phyloP scores from a whole-genome alignment of 306 rosid species.

The Albizia julibrissin region DNA sequence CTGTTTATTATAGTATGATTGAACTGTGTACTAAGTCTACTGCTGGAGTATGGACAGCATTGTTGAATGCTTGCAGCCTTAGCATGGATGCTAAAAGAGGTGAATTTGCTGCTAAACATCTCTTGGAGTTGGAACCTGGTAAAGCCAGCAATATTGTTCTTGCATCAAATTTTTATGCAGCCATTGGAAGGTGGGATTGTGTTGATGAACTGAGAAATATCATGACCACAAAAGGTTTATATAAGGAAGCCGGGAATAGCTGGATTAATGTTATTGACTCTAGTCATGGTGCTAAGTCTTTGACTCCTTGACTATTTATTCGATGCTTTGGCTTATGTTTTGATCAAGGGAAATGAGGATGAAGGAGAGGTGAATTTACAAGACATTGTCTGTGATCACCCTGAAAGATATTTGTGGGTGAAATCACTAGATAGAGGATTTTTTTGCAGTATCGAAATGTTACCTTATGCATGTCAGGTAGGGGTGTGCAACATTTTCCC shows the following conservation, averaged over 20 bases:
- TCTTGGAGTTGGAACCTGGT: constrained; percentile 42
- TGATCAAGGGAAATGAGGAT: background rate
- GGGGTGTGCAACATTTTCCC: too few relatives aligned
- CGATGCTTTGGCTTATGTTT: background rate
- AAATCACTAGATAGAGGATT: constrained; percentile 89
- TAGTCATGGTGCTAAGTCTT: constrained; percentile 21
- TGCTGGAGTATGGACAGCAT: constrained; percentile 43
- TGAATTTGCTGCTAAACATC: constrained; percentile 40
- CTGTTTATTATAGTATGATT: constrained; percentile 41
- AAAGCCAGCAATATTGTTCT: constrained; percentile 41
- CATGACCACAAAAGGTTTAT: constrained; percentile 52
- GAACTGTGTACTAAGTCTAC: constrained; percentile 42
- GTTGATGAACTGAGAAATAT: constrained; percentile 57
- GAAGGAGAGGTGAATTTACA: background rate
- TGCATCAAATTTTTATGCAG: constrained; percentile 53
- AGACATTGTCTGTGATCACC: background rate
- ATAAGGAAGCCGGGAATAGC: constrained; percentile 70
- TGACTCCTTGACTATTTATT: constrained; percentile 33
- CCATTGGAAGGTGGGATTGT: constrained; percentile 62
- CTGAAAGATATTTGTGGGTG: constrained; percentile 32
- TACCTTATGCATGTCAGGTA: constrained; percentile 96
- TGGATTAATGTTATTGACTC: constrained; percentile 36
- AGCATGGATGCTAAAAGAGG: constrained; percentile 40
- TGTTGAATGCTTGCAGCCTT: constrained; percentile 46
- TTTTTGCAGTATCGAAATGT: constrained; percentile 89